Evolutionary conservation across 306 rosid genomes (phyloP), one percentile per base, ranked within the genome.

Genomic region (Purshia tridentata): DNA sequence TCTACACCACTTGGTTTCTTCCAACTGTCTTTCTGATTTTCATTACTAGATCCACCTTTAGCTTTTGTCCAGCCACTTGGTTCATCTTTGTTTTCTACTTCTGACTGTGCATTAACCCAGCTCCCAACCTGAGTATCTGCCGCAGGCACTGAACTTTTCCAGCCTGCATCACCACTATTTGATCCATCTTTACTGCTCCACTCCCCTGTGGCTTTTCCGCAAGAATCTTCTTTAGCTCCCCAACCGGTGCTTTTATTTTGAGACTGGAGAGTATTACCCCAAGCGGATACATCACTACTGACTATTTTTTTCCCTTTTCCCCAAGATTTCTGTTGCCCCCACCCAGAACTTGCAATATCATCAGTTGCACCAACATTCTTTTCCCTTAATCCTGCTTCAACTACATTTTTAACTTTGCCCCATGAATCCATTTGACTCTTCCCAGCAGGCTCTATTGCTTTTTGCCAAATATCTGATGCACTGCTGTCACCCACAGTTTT

Each of bases 381-480:
- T 63, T 57, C 67, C 77, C 84, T 77, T 42, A 72, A 44, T 51
- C 61, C 83, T 37, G 81, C 73, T 57, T 71, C 87, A 58, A 53
- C 78, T 9, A 6, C 62, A 67, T 52, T 41, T 77, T 77, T 78
- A 62, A 65, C 73, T 48, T 76, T 81, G 20, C 80, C 76, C 83
- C 85, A 81, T 72, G 78, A 57, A 78, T 73, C 72, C 23, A 44
- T 20, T 44, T 77, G 61, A 81, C 44, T 37, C 49, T 74, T 77
- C 15, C 78, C 77, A 51, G 80, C 51, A 48, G 81, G 76, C 73
- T 39, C 80, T 47, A 13, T 50, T 15, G 83, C 64, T 77, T 83
- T 85, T 37, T 72, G 73, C 88, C 79, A 73, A 20, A 45, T 63
- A 60, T 59, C 75, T 16, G 86, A 79, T 29, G 72, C 74, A 76